Percentiles rank a stretch among this genome's conserved stretches.
Evolutionary conservation across 192 early-diverging fungal species (phyloP).

Genomic region (Dimargaris xerosporica): DNA sequence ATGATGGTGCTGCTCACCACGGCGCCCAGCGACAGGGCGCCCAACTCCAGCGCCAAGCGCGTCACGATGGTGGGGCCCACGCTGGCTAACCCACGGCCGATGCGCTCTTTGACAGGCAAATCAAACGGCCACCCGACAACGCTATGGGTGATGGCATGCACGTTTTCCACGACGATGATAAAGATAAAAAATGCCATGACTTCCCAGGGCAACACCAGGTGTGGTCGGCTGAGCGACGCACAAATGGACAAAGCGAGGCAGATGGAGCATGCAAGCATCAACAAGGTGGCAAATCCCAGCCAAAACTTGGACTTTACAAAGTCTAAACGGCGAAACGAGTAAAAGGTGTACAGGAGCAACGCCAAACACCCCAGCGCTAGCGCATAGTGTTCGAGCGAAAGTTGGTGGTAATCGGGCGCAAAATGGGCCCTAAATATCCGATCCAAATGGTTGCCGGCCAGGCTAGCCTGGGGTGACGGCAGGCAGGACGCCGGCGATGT

Average conservation of each 20-base stretch:
- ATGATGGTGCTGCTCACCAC: conserved; percentile 39
- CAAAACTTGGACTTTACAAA: conserved; percentile 11
- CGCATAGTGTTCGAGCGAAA: conserved; percentile 5
- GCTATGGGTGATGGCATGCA: conserved; percentile 53
- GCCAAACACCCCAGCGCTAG: conserved; percentile 1
- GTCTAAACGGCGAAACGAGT: conserved; percentile 6
- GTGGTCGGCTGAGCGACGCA: not conserved
- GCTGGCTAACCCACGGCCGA: conserved; percentile 34
- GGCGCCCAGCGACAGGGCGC: conserved; percentile 37
- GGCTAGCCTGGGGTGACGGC: not conserved
- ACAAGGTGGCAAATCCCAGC: conserved; percentile 6
- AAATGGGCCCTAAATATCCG: conserved; percentile 7
- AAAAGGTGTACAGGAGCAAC: not conserved
- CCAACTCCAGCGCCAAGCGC: conserved; percentile 36
- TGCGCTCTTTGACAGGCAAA: conserved; percentile 50
- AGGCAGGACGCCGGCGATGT: not conserved
- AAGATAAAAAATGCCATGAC: conserved; percentile 9
- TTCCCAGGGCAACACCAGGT: conserved; percentile 12
- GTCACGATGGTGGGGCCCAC: conserved; percentile 51
- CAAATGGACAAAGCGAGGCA: conserved; percentile 7
- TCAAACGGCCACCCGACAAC: conserved; percentile 52
- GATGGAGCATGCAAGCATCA: conserved; percentile 9
- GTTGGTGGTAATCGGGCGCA: conserved; percentile 7
- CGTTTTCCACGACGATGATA: conserved; percentile 41
- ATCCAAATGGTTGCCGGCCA: not conserved